Conservation (phyloP, 2,329 filamentous ascomycete species). For the Trichoderma asperellum region DNA sequence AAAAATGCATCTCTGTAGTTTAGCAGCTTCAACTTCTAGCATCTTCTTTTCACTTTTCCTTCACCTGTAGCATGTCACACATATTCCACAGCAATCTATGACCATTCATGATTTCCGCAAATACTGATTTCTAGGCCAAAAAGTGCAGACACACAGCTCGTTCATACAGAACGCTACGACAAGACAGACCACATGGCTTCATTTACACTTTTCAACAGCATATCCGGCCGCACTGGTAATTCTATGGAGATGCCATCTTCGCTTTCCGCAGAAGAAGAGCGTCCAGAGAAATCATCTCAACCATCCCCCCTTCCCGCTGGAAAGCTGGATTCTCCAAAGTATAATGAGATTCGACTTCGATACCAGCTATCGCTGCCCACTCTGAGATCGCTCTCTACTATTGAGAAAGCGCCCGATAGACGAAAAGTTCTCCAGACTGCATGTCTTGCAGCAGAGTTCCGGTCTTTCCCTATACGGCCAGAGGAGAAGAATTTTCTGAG, state of each 20-base stretch:
- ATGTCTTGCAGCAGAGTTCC: conserved; percentile 45
- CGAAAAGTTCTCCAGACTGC: conserved; percentile 45
- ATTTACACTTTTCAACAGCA: background rate
- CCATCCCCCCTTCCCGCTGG: background rate
- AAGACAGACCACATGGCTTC: background rate
- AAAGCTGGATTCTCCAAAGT: background rate
- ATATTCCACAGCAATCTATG: background rate
- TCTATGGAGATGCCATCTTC: background rate
- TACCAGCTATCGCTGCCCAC: conserved; percentile 42
- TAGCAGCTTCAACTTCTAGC: background rate
- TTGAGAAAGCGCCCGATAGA: conserved; percentile 37
- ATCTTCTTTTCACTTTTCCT: background rate
- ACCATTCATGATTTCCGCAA: background rate
- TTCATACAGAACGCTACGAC: background rate
- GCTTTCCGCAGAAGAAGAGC: background rate
- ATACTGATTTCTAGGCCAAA: background rate
- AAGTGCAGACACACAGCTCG: background rate
- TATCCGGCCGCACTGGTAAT: background rate
- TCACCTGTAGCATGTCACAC: background rate
- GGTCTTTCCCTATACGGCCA: conserved; percentile 44
- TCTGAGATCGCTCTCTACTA: conserved; percentile 38
- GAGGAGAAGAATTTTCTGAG: conserved; percentile 44
- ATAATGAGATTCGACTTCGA: conserved; percentile 41
- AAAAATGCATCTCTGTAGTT: background rate
- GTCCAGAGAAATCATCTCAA: background rate